Percentiles rank a stretch among this genome's conserved stretches.
These are phyloP conservation scores for Sutorius australiensis DNA, from an alignment of 768 basidiomycete genomes.

Conservation along the genomic window DNA sequence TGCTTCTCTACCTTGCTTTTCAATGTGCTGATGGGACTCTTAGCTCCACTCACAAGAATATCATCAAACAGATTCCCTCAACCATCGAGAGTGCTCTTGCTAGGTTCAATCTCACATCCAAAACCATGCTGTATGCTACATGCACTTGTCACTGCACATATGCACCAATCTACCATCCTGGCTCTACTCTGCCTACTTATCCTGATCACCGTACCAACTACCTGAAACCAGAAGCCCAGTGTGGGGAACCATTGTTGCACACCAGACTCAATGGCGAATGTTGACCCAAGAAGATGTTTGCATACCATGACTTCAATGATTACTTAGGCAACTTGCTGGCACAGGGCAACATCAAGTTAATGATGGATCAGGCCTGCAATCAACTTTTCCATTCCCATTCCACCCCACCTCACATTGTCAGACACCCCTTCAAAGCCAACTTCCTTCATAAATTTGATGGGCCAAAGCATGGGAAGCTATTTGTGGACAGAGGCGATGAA, in stretches of 20 bases:
- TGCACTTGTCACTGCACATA: conserved; percentile 8
- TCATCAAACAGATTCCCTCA: neutral
- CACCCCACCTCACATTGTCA: neutral
- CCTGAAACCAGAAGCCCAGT: neutral
- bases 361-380: neutral
- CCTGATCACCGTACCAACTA: neutral
- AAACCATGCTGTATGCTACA: neutral
- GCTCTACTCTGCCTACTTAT: neutral
- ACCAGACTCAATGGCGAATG: neutral
- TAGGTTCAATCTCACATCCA: neutral
- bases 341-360: neutral
- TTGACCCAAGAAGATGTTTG: neutral
- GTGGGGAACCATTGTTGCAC: neutral
- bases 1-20: conserved; percentile 1
- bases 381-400: neutral
- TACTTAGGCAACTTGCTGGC: conserved; percentile 1
- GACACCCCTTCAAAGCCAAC: conserved; percentile 9
- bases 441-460: conserved; percentile 30
- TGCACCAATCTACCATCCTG: neutral
- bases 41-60: neutral
- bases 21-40: neutral
- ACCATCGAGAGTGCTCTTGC: neutral
- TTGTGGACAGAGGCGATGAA: conserved; percentile 14
- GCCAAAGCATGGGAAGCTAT: conserved; percentile 3
- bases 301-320: conserved; percentile 11